phyloP scores from a whole-genome alignment of 169 alveolate species.

The Plasmodium gonderi region DNA sequence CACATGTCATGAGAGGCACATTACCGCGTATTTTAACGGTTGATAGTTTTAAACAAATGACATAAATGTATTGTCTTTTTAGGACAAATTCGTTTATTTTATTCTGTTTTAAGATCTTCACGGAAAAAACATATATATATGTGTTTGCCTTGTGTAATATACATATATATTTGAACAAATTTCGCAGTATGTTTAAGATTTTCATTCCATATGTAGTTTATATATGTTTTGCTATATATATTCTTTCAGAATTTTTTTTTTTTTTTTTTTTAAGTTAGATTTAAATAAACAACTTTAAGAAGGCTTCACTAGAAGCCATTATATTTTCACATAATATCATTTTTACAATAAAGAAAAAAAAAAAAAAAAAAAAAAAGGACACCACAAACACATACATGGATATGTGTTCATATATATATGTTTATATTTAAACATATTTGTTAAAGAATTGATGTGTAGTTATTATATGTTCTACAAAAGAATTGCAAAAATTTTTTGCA shows the following conservation, averaged over 20 bases:
- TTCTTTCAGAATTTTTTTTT: neutral
- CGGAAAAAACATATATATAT: neutral
- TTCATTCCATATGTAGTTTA: neutral
- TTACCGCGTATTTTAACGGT: neutral
- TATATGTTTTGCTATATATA: neutral
- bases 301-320: constrained; percentile 77
- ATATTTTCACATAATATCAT: neutral
- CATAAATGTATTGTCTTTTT: neutral
- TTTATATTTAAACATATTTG: too few species aligned
- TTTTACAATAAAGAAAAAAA: neutral
- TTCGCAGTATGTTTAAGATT: neutral
- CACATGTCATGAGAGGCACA: neutral
- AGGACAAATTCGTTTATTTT: neutral
- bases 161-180: neutral
- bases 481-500: too few species aligned
- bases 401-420: too few species aligned
- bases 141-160: neutral
- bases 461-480: too few species aligned
- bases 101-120: neutral
- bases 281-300: constrained; percentile 15
- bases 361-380: neutral
- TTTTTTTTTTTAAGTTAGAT: constrained; percentile 9
- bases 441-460: too few species aligned
- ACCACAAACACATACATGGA: too few species aligned
- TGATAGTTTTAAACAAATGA: neutral